phyloP scores from a whole-genome alignment of 306 rosid species.

The Coriaria nepalensis region DNA sequence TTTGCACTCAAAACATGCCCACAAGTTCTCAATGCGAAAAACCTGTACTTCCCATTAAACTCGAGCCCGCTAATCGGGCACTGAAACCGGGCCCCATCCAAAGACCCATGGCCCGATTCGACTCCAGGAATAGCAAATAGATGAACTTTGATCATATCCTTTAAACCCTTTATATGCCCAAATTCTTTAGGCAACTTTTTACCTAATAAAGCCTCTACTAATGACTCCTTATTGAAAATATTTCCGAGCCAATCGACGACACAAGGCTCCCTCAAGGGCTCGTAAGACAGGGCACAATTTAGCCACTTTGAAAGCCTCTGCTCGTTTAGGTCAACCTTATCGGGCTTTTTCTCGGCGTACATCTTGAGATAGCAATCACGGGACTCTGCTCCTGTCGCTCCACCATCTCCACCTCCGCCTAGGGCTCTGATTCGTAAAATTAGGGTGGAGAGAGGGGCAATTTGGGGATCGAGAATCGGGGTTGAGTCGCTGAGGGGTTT shows the following conservation, averaged over 20 bases:
- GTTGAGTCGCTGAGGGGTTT: constrained; percentile 39
- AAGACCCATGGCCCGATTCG: not conserved
- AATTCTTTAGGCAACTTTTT: constrained; percentile 89
- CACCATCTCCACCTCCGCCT: constrained; percentile 94
- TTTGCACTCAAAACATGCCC: constrained; percentile 89
- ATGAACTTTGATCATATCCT: constrained; percentile 59
- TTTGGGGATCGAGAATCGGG: constrained; percentile 16
- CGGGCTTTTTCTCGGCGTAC: constrained; percentile 87
- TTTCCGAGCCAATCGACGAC: constrained; percentile 76
- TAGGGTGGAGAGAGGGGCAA: constrained; percentile 52
- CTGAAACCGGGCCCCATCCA: constrained; percentile 34
- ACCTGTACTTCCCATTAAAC: constrained; percentile 72
- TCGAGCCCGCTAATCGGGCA: constrained; percentile 81
- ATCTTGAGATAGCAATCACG: constrained; percentile 92
- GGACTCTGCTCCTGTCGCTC: constrained; percentile 92
- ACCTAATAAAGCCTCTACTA: constrained; percentile 66
- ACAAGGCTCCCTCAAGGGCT: constrained; percentile 76
- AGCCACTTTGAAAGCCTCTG: constrained; percentile 80
- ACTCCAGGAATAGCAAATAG: constrained; percentile 33
- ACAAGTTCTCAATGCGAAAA: constrained; percentile 59
- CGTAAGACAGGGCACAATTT: constrained; percentile 69
- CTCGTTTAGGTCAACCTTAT: constrained; percentile 79
- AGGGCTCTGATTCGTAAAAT: constrained; percentile 34
- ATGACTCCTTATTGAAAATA: constrained; percentile 65
- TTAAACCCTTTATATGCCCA: constrained; percentile 72